Percentiles rank a stretch among this genome's conserved stretches.
These are phyloP conservation scores for Penium margaritaceum DNA, from an alignment of 139 green algal genomes.

Conservation along the genomic window DNA sequence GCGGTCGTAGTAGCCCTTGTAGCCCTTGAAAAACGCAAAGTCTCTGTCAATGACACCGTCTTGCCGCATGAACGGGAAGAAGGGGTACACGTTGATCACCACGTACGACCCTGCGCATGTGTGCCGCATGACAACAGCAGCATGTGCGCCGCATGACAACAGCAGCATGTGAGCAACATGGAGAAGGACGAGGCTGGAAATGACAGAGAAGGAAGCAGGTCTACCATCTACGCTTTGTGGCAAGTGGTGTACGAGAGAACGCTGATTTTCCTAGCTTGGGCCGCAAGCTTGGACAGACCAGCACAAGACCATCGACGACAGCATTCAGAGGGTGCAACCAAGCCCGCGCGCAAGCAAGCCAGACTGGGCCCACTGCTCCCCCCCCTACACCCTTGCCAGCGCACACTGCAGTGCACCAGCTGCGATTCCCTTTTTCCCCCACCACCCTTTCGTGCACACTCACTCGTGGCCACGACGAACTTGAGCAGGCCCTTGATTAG, in stretches of 20 bases:
- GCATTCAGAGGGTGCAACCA: no score
- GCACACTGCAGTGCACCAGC: no score
- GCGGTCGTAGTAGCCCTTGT: conserved; percentile 19
- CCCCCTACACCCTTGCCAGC: no score
- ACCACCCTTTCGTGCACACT: neutral
- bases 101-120: neutral
- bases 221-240: neutral
- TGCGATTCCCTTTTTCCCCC: no score
- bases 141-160: no score
- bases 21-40: conserved; percentile 1
- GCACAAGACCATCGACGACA: neutral
- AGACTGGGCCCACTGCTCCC: neutral
- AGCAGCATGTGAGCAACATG: neutral
- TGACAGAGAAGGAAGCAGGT: neutral
- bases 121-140: no score
- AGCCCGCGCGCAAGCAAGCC: neutral
- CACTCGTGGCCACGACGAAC: neutral
- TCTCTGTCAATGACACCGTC: neutral
- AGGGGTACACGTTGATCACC: conserved; percentile 18
- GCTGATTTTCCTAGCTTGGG: neutral
- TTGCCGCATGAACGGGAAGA: conserved; percentile 15
- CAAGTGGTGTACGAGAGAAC: neutral
- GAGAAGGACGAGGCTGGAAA: neutral
- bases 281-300: neutral
- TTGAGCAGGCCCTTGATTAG: neutral